Evolutionary conservation across 179 eudicot species (phyloP), one percentile per base, ranked within the genome.

Genomic region (Beta macrorhiza): DNA sequence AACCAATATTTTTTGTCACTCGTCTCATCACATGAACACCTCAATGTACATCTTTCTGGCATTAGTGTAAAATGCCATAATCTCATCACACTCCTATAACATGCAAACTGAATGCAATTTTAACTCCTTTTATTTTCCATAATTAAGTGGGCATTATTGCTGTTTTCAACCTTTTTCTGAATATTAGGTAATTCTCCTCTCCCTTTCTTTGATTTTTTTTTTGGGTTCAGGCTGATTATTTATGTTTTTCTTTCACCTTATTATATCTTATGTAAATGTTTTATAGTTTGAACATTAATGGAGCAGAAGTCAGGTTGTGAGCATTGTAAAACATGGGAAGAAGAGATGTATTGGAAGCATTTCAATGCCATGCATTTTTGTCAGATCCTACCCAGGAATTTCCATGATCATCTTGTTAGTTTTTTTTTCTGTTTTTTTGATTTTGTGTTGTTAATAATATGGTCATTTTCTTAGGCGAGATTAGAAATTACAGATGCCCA

Each of bases 281-380:
- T 29, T 29, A 29, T 29, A 29, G 32, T 29, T 29, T 49, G 42
- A 49, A 20, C 62, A 55, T 25, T 5, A 68, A 67, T 56, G 61
- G 80, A 75, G 76, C 76, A 80, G 59, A 74, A 13, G 29, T 56
- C 78, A 56, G 65, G 55, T 13, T 72, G 69, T 68, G 74, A 75
- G 6, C 19, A 76, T 42, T 74, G 82, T 53, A 84, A 45, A 55
- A 78, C 82, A 78, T 74, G 79, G 87, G 87, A 82, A 78, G 82
- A 84, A 11, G 82, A 81, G 32, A 52, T 84, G 67, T 84, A 84
- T 14, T 84, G 87, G 87, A 84, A 82, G 45, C 65, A 78, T 84
- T 84, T 84, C 82, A 76, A 65, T 70, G 72, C 74, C 63, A 78
- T 82, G 77, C 84, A 84, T 62, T 84, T 84, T 51, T 84, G 20